Conservation (phyloP, 495 filamentous ascomycete species). For the Alectoria sarmentosa region DNA sequence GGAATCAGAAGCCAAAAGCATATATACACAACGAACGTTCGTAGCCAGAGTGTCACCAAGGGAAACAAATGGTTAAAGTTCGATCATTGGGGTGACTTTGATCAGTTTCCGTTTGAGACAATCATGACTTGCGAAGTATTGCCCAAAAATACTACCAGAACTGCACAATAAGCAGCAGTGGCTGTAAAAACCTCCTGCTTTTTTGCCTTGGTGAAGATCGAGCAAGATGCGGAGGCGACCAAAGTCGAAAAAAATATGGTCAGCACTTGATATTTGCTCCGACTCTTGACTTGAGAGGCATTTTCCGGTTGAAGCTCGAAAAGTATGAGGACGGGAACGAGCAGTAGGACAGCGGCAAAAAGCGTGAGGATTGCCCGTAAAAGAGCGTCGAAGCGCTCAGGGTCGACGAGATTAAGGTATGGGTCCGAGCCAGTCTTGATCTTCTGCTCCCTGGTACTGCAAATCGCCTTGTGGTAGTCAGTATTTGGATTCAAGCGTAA, state of each 20-base stretch:
- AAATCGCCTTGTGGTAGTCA: too few relatives aligned
- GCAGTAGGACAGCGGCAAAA: constrained; percentile 1
- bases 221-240: constrained; percentile 17
- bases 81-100: background rate
- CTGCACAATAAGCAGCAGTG: constrained; percentile 28
- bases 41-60: background rate
- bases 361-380: too few relatives aligned
- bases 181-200: constrained; percentile 28
- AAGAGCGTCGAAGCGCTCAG: too few relatives aligned
- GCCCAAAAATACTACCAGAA: constrained; percentile 29
- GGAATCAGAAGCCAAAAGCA: background rate
- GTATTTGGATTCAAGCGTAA: too few relatives aligned
- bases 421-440: too few relatives aligned
- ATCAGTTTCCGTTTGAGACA: background rate
- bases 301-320: constrained; percentile 9
- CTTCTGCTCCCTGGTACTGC: too few relatives aligned
- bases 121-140: constrained; percentile 10
- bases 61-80: background rate
- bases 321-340: constrained; percentile 15
- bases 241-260: constrained; percentile 20
- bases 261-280: constrained; percentile 11
- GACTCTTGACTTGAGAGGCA: background rate
- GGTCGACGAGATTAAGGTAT: too few relatives aligned
- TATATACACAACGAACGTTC: background rate
- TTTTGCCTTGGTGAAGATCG: constrained; percentile 24